Evolutionary conservation across 2,329 filamentous ascomycete genomes (phyloP), one percentile per base, ranked within the genome.

Genomic region (Sclerotiophoma versabilis): DNA sequence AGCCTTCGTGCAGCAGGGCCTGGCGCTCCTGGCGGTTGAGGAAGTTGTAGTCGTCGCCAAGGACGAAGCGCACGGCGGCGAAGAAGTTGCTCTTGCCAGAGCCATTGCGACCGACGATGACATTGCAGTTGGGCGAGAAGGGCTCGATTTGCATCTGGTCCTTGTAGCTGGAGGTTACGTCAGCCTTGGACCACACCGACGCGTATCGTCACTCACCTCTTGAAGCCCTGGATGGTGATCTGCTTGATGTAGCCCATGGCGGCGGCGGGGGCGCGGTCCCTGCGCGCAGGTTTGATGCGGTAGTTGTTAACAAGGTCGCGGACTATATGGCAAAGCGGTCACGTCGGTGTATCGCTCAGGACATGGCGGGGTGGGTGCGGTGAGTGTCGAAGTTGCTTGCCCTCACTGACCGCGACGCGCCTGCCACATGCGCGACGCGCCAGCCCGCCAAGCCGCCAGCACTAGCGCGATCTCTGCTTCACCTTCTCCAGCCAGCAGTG

Each of bases 41-140:
- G 75, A 96, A 91, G 37, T 91, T 96, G 78, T 99, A 99, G 62
- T 92, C 92, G 86, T 99, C 95, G 77, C 93, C 95, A 59, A 99
- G 88, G 38, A 98, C 96, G 79, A 99, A 99, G 54, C 95, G 92
- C 77, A 99, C 97, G 37, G 95, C 95, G 45, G 95, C 93, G 78
- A 99, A 99, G 85, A 99, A 99, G 80, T 99, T 99, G 76, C 92
- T 97, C 84, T 99, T 99, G 72, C 95, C 95, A 2, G 95, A 98
- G 64, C 95, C 95, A 87, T 99, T 99, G 81, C 95, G 93, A 65
- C 95, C 95, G 71, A 99, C 95, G 69, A 99, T 96, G 65, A 99
- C 93, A 81, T 99, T 99, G 70, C 93, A 95, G 70, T 96, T 96
- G 47, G 93, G 89, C 37, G 93, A 98, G 78, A 99, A 99, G 57